These are phyloP conservation scores for Colletotrichum sp. DNA, from an alignment of 2,329 filamentous ascomycete genomes.

Conservation along the genomic window DNA sequence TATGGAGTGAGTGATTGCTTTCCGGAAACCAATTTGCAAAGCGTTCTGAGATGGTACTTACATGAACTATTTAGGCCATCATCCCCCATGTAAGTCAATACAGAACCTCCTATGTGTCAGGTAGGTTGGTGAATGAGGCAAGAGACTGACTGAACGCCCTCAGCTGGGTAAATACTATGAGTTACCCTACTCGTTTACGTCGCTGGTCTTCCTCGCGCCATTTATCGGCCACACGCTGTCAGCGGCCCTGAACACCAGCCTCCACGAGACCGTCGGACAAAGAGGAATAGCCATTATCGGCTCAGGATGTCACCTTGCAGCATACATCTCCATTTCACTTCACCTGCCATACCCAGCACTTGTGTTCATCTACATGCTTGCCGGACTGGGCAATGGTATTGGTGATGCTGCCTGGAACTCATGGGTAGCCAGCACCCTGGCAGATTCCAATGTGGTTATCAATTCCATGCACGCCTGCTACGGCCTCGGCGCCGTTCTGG, in stretches of 20 bases:
- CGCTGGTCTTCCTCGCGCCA: conserved; percentile 70
- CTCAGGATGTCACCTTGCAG: conserved; percentile 65
- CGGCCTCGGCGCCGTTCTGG: conserved; percentile 71
- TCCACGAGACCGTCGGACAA: conserved; percentile 71
- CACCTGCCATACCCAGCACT: conserved; percentile 75
- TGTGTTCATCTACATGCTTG: conserved; percentile 68
- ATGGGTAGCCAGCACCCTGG: conserved; percentile 70
- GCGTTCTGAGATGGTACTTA: not conserved
- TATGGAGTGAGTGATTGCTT: conserved; percentile 56
- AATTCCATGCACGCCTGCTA: conserved; percentile 76
- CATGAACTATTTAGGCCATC: conserved; percentile 31
- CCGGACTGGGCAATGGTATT: conserved; percentile 74
- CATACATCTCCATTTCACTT: conserved; percentile 67
- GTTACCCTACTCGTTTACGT: conserved; percentile 66
- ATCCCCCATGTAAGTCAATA: conserved; percentile 38
- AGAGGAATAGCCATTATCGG: conserved; percentile 72
- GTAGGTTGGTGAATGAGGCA: not conserved
- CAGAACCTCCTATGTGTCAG: not conserved
- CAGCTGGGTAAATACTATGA: conserved; percentile 53
- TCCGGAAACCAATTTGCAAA: not conserved
- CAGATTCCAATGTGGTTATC: conserved; percentile 72
- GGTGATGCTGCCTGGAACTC: conserved; percentile 65
- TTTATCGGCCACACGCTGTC: conserved; percentile 69
- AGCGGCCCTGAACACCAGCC: conserved; percentile 65
- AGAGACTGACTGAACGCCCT: not conserved